phyloP scores from a whole-genome alignment of 164 flowering plant genomes.

The Tetracentron sinense region DNA sequence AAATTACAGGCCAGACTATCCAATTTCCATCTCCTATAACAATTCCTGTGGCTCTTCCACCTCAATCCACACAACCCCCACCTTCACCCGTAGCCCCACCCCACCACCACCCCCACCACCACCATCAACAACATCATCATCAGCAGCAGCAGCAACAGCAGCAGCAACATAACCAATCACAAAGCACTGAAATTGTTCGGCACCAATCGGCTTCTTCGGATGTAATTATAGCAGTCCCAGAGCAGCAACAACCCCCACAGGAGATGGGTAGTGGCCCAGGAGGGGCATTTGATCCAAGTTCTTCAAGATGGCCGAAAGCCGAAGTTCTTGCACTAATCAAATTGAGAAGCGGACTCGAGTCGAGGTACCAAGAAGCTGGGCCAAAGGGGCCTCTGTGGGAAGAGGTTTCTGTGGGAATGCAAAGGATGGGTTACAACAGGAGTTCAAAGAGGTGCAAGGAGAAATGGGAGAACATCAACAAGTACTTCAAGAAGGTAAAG shows the following conservation, averaged over 20 bases:
- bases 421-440: constrained; percentile 48
- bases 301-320: constrained; percentile 64
- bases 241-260: constrained; percentile 30
- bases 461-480: constrained; percentile 79
- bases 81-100: constrained; percentile 3
- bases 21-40: constrained; percentile 15
- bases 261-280: constrained; percentile 11
- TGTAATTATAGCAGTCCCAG: constrained; percentile 31
- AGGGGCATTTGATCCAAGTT: constrained; percentile 34
- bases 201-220: constrained; percentile 28
- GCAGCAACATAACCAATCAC: constrained; percentile 10
- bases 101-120: constrained; percentile 21
- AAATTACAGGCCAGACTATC: constrained; percentile 54
- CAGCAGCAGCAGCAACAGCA: constrained; percentile 20
- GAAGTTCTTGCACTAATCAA: constrained; percentile 59
- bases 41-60: constrained; percentile 18
- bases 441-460: constrained; percentile 69
- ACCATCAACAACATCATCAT: constrained; percentile 12
- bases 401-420: constrained; percentile 57
- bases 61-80: constrained; percentile 13
- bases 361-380: constrained; percentile 55
- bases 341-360: constrained; percentile 50
- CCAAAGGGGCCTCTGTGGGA: constrained; percentile 76
- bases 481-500: constrained; percentile 69
- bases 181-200: constrained; percentile 9